Conservation (phyloP, 441 rosid genomes). For the Populus hybrid region DNA sequence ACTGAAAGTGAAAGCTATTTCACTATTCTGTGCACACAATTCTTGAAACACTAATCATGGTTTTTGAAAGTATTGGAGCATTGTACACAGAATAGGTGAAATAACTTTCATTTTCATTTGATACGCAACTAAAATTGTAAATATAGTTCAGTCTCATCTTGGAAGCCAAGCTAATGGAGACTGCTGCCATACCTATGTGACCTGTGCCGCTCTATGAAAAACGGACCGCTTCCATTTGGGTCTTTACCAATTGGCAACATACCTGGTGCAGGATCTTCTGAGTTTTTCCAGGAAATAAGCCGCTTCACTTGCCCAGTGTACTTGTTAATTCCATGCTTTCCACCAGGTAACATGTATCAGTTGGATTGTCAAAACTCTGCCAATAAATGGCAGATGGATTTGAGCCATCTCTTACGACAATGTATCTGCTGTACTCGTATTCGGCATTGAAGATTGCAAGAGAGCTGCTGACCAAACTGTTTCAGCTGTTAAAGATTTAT, state of each 20-base stretch:
- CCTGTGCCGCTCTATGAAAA: too few species aligned
- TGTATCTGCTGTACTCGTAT: not conserved
- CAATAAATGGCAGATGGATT: not conserved
- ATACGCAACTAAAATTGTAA: not conserved
- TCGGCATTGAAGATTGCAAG: too few species aligned
- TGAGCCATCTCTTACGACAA: not conserved
- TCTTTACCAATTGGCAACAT: not conserved
- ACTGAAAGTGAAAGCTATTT: too few species aligned
- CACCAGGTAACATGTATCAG: not conserved
- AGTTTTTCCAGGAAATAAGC: not conserved
- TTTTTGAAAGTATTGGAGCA: accelerated
- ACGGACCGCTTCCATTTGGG: not conserved
- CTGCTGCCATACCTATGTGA: too few species aligned
- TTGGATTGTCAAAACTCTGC: constrained; percentile 4
- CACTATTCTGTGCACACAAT: too few species aligned
- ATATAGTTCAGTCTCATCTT: not conserved
- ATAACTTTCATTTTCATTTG: not conserved
- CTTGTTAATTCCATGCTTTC: not conserved
- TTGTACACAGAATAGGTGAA: not conserved
- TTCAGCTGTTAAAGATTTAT: too few species aligned
- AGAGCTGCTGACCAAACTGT: not conserved
- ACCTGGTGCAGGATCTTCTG: not conserved
- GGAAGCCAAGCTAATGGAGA: not conserved
- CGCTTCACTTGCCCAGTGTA: too few species aligned
- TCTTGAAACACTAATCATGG: not conserved